These are phyloP conservation scores for Alternaria sp. DNA, from an alignment of 2,329 filamentous ascomycete genomes.

Conservation along the genomic window DNA sequence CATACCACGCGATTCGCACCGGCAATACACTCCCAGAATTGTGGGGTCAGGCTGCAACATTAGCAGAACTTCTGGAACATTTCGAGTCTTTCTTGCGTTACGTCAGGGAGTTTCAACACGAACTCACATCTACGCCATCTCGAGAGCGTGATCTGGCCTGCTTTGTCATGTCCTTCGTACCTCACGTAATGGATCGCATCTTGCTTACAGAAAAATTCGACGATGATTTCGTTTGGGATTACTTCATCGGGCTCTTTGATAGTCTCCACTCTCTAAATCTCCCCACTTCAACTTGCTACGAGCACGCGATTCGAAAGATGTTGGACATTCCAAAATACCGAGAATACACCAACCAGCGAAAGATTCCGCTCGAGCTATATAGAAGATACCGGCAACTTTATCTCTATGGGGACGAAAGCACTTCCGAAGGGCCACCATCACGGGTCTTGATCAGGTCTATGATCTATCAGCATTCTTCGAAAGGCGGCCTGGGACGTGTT, in stretches of 20 bases:
- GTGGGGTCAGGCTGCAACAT: conserved; percentile 29
- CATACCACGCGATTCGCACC: conserved; percentile 3
- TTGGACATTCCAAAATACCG: conserved; percentile 36
- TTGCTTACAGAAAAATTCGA: conserved; percentile 24
- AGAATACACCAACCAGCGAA: conserved; percentile 33
- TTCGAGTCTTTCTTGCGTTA: conserved; percentile 36
- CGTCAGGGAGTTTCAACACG: conserved; percentile 30
- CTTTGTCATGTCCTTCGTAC: conserved; percentile 38
- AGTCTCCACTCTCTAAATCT: conserved; percentile 27
- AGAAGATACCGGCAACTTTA: conserved; percentile 26
- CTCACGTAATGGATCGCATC: conserved; percentile 35
- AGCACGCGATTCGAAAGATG: conserved; percentile 34
- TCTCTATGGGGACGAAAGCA: conserved; percentile 15
- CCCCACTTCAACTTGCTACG: conserved; percentile 29
- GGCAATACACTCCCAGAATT: conserved; percentile 24
- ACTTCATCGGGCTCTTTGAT: conserved; percentile 33
- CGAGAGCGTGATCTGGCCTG: conserved; percentile 17
- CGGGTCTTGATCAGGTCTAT: conserved; percentile 25
- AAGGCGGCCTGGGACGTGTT: conserved; percentile 26
- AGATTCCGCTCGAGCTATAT: conserved; percentile 37
- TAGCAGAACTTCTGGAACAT: conserved; percentile 35
- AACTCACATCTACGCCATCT: conserved; percentile 25
- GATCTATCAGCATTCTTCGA: conserved; percentile 25
- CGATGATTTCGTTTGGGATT: conserved; percentile 34
- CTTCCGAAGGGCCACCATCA: conserved; percentile 23